Base-by-base conservation (phyloP, 768 basidiomycete species). In the Lactarius psammicola region DNA sequence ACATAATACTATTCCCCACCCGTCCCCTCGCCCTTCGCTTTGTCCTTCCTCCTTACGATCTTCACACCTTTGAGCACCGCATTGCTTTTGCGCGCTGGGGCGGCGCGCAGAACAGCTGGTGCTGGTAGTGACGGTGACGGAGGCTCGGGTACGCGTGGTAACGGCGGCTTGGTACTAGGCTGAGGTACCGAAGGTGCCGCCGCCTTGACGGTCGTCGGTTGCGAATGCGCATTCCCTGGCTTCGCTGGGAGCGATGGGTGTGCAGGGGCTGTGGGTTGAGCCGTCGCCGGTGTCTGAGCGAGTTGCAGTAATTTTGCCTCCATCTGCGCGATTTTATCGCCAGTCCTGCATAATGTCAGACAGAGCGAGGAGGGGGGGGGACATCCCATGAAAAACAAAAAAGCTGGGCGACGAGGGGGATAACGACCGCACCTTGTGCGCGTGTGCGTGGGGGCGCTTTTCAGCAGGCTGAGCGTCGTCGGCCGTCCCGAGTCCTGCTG, bases 241-340 rank as follows among this genome's bases (percentile, higher is more conserved):
- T 58, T 60, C 15, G 56, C 34, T 17, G 66, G 63, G 44, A 68
- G 62, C 3, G 72, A 56, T 20, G 71, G 76, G 68, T 66, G 75
- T 82, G 28, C 77, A 56, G 3, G 84, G 67, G 51, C 74, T 67
- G 40, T 67, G 68, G 10, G 73, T 66, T 54, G 53, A 30, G 57
- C 59, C 34, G 59, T 63, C 23, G 71, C 46, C 4, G 69, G 28
- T 5, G 71, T 60, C 60, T 75, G 73, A 71, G 87, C 85, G 84
- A 97, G 86, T 68, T 92, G 85, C 20, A 87, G 84, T 28, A 99
- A 80, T 76, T 99, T 99, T 2, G 96, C 96, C 77, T 99, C 97
- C 83, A 98, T 90, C 72, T 89, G 85, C 9, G 95, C 94, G 70
- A 99, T 99, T 77, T 98, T 97, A 71, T 87, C 87, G 53, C 83